Base-by-base conservation (phyloP, 1,284 basidiomycete genomes). In the Rhodotorula sp. region DNA sequence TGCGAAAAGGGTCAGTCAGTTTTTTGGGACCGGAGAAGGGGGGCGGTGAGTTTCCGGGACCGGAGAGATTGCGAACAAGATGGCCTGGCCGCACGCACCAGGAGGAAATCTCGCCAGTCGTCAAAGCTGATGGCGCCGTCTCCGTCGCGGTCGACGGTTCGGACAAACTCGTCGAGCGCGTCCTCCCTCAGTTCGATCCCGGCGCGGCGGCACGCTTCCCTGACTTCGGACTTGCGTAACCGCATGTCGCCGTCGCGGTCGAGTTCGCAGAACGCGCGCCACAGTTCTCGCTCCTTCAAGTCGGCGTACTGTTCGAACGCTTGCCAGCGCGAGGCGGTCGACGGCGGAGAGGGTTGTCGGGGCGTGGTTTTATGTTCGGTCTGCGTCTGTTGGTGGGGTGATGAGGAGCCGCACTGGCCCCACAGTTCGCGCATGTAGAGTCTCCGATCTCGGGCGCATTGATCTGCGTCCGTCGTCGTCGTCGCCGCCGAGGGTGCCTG, bases 101-200 rank as follows among this genome's bases (percentile, higher is more conserved):
- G 85, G 64, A 97, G 84, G 81, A 93, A 95, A 82, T 95, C 90
- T 62, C 94, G 85, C 81, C 95, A 97, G 79, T 95, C 90, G 68
- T 85, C 84, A 81, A 95, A 97, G 70, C 84, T 88, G 79, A 97
- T 86, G 63, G 64, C 67, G 43, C 76, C 75, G 34, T 76, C 69
- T 2, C 73, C 71, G 52, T 64, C 52, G 52, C 56, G 60, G 54
- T 72, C 64, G 54, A 76, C 73, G n/a, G 56, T 60, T 21, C 60
- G 31, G 7, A 78, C 66, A 70, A 78, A 78, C 38, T 72, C 69
- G 31, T 72, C 62, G 55, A 78, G 49, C 57, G 66, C 64, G 18
- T n/a, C 19, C 10, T 64, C 55, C 45, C 60, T 68, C 31, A 71
- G 67, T 34, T 72, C 70, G 54, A 78, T 69, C 21, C 74, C 74